Evolutionary conservation across 2,329 filamentous ascomycete species (phyloP), one percentile per base, ranked within the genome.

Genomic region (Berkeleyomyces rouxiae): DNA sequence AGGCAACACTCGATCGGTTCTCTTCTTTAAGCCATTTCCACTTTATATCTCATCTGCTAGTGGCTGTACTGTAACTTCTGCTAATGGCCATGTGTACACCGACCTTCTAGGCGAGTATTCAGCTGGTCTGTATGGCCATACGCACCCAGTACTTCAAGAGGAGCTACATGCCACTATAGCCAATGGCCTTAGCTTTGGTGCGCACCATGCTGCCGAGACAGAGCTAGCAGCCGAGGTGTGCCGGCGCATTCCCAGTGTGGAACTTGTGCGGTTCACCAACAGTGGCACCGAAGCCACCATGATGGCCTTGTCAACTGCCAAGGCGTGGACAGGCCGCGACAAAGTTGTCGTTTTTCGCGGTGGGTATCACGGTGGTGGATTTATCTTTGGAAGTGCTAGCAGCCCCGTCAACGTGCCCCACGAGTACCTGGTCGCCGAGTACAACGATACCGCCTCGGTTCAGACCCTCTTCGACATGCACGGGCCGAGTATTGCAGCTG

Each of bases 41-140:
- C 65, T 77, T 2, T 58, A 61, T 31, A 58, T 64, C 9, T 16
- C 43, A n/a, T 59, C 59, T 31, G 63, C 63, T 3, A 33, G 16
- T 9, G 7, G 71, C 68, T 47, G 62, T 33, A 61, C 44, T 33
- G 67, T 78, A 5, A 73, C 69, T 3, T 76, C 75, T 2, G 74
- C 73, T 47, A 77, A 78, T 58, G 74, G 71, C 6, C 69, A 73
- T 23, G 70, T 67, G 69, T 73, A 85, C 68, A 72, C 77, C 11
- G 84, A 88, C 67, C 74, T 87, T 6, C 73, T 84, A 0, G 79
- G 79, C 42, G 84, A 87, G 70, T 82, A 82, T 67, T 82, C 81
- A 0, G 85, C 85, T 1, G 83, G 81, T 1, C 74, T 88, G 10
- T 86, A 81, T 68, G 85, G 85, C 0, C 84, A 88, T 71, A 84